These are phyloP conservation scores for Globisporangium canariense DNA, from an alignment of 352 stramenopile species.

Conservation along the genomic window DNA sequence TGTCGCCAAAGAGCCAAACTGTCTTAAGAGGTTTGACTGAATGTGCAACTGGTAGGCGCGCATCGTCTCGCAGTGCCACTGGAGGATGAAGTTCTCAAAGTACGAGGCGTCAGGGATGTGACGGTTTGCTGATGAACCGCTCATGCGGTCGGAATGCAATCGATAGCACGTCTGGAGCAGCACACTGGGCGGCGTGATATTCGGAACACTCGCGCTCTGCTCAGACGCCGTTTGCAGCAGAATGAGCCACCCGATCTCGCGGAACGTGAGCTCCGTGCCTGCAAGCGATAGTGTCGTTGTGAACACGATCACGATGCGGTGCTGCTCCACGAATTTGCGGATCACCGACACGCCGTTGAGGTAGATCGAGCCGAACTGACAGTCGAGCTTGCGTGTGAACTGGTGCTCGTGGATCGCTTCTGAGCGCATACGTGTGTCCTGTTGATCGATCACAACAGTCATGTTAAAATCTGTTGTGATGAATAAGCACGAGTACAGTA, in stretches of 20 bases:
- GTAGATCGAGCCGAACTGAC: slow-evolving; percentile 1
- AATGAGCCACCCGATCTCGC: slow-evolving; percentile 1
- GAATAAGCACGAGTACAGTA: neutral
- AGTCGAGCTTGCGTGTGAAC: neutral
- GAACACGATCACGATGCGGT: neutral
- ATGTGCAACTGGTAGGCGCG: neutral
- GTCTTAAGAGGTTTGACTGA: neutral
- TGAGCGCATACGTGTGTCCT: neutral
- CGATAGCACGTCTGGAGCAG: neutral
- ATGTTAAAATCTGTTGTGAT: too few relatives aligned
- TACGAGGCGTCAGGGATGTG: neutral
- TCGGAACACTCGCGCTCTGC: too few relatives aligned
- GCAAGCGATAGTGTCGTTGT: neutral
- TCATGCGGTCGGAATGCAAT: neutral
- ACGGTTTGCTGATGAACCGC: neutral
- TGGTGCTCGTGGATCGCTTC: neutral
- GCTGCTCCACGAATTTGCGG: slow-evolving; percentile 1
- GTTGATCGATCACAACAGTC: too few relatives aligned
- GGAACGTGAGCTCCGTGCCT: slow-evolving; percentile 2
- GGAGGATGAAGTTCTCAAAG: slow-evolving; percentile 1
- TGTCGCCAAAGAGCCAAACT: neutral
- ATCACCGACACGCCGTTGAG: slow-evolving; percentile 2
- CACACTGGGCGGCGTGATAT: too few relatives aligned
- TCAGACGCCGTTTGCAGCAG: neutral
- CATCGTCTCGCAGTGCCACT: slow-evolving; percentile 1